These are phyloP conservation scores for Jatropha curcas DNA, from an alignment of 345 rosid species.

Conservation along the genomic window DNA sequence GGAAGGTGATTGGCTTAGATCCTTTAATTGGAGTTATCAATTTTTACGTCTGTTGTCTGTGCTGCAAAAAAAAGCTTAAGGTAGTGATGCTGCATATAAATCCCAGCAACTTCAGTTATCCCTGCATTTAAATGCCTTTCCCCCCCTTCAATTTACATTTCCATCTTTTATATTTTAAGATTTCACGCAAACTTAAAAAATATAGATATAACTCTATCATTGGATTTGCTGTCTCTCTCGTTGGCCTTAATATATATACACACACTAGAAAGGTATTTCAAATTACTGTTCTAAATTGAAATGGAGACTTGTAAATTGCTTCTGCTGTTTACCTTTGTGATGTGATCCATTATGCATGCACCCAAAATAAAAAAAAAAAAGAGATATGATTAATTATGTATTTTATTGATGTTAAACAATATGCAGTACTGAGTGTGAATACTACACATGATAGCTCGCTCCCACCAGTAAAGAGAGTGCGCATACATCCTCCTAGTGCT, in stretches of 20 bases:
- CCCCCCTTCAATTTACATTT: neutral
- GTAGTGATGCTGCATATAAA: neutral
- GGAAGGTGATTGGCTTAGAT: neutral
- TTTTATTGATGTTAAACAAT: conserved; percentile 20
- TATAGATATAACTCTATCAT: neutral
- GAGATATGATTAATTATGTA: neutral
- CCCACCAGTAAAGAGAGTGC: conserved; percentile 52
- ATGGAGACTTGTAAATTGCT: neutral
- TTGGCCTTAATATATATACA: neutral
- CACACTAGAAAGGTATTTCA: neutral
- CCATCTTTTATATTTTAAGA: neutral
- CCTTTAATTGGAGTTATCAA: neutral
- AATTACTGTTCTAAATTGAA: neutral
- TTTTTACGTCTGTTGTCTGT: neutral
- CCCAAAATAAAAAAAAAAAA: neutral
- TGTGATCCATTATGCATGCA: neutral
- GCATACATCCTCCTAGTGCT: conserved; percentile 68
- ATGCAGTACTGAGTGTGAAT: conserved; percentile 66
- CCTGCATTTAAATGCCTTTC: neutral
- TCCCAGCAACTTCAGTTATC: neutral
- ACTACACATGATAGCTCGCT: conserved; percentile 33
- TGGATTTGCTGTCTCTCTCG: neutral
- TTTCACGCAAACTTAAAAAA: neutral
- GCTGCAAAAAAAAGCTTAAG: neutral
- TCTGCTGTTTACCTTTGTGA: neutral